Evolutionary conservation across 805 yeast genomes (phyloP), one percentile per base, ranked within the genome.

Genomic region (Candida germanica): DNA sequence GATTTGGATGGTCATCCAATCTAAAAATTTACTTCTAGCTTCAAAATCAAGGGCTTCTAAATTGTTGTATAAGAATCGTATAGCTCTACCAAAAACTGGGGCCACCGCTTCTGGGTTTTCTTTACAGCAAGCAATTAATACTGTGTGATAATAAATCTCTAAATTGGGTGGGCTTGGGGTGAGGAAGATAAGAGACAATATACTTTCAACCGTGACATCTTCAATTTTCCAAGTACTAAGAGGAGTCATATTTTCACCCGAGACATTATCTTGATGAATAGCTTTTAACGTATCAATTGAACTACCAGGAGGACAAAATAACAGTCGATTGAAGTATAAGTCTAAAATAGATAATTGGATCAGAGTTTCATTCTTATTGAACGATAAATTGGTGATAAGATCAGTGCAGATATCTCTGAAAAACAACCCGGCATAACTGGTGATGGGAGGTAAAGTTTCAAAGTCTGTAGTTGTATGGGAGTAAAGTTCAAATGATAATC

Each of bases 1-100:
- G 57, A 93, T 76, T 61, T 93, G 98, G 38, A 86, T 81, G 1
- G 95, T 73, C 68, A 94, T 81, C 98, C 98, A 93, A 59, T 85
- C 91, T 50, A 87, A 67, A 47, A 77, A 84, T 41, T 89, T 69
- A 41, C 77, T 70, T 45, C 80, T 74, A 35, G 86, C 64, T 58
- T 88, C 96, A 49, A 79, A 79, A 54, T 91, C 96, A 35, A 88
- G 64, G 2, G 71, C 61, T 18, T 73, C 79, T 35, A 84, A 57
- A 53, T 85, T 73, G 29, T 75, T 66, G 61, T 85, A 93, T 50
- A 91, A 76, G 54, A 77, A 87, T 48, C 96, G 75, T 43, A 91
- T 77, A 1, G 96, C 94, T 45, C 96, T 77, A 26, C 98, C 98
- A 54, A 93, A 78, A 1, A 89, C 95, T 6, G 96, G 96, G 1